Base-by-base conservation (phyloP, 768 basidiomycete species). In the Cystofilobasidium ferigula region DNA sequence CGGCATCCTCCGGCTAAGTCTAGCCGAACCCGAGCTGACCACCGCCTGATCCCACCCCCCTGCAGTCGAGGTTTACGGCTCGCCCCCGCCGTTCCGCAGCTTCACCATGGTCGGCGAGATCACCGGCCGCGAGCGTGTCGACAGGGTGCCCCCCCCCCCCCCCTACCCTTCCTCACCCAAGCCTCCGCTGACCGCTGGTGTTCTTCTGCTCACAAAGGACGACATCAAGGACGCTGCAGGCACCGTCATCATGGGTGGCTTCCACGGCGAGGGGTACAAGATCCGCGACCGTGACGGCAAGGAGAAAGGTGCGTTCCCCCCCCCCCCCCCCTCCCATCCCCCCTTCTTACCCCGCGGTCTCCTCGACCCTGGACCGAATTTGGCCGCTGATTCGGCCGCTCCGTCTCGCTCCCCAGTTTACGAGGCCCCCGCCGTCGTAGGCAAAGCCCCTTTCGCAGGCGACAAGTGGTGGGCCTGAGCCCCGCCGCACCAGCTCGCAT, bases 1-100 rank as follows among this genome's bases (percentile, higher is more conserved):
- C n/a, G n/a, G n/a, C n/a, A n/a, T n/a, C n/a, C n/a, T n/a, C n/a
- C n/a, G n/a, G n/a, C n/a, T n/a, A n/a, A n/a, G n/a, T n/a, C n/a
- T n/a, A n/a, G n/a, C n/a, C n/a, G 45, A n/a, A n/a, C 22, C 45
- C 22, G 45, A n/a, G 45, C 45, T n/a, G 45, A 47, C 45, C 43
- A 20, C 45, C 9, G 10, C 45, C 45, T 18, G 14, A 42, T 42
- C 40, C 20, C 40, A 18, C 20, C 40, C 40, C 13, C 51, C 13
- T 3, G 47, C 47, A 54, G 51, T 54, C 51, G 51, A 54, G 51
- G 51, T 54, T 18, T 54, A 54, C 51, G 51, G 51, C 51, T 54
- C 51, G 51, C 51, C 51, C 51, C 51, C 51, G 4, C 51, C 51
- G 14, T 54, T 54, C 51, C 8, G 51, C 4, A 22, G 18, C 14